Conservation (phyloP, 2,329 filamentous ascomycete species). For the Aaosphaeria arxii region DNA sequence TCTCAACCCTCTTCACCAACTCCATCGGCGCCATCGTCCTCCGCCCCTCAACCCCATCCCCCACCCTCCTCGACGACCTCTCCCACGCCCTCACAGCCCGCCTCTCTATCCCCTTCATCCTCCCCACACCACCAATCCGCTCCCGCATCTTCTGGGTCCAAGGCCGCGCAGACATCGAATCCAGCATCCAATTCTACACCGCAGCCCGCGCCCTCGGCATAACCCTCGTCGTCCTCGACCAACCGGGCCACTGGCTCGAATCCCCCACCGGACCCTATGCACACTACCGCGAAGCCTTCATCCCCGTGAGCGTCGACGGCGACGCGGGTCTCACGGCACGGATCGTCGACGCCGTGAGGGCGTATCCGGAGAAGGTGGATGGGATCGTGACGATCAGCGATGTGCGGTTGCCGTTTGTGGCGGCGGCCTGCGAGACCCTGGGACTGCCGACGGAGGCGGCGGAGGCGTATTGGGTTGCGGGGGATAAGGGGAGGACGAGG, state of each 20-base stretch:
- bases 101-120: constrained; percentile 14
- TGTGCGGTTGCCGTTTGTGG: constrained; percentile 21
- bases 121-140: constrained; percentile 1
- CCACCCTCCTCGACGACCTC: constrained; percentile 19
- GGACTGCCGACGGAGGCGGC: constrained; percentile 27
- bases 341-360: constrained; percentile 10
- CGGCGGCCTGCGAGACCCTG: constrained; percentile 29
- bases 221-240: constrained; percentile 36
- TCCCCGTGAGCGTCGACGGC: constrained; percentile 29
- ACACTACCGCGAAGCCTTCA: constrained; percentile 7
- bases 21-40: constrained; percentile 2
- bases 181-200: constrained; percentile 20
- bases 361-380: constrained; percentile 24
- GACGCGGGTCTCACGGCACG: constrained; percentile 12
- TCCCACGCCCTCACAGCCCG: constrained; percentile 13
- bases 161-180: constrained; percentile 6
- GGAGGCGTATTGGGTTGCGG: constrained; percentile 17
- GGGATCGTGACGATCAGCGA: constrained; percentile 40
- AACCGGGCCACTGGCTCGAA: constrained; percentile 40
- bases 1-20: background rate
- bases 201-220: constrained; percentile 37
- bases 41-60: constrained; percentile 42
- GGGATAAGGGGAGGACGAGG: constrained; percentile 21
- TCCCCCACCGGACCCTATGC: constrained; percentile 28
- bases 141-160: constrained; percentile 5